These are phyloP conservation scores for Barnettozyma hawaiiensis DNA, from an alignment of 1,139 yeast genomes.

Conservation along the genomic window DNA sequence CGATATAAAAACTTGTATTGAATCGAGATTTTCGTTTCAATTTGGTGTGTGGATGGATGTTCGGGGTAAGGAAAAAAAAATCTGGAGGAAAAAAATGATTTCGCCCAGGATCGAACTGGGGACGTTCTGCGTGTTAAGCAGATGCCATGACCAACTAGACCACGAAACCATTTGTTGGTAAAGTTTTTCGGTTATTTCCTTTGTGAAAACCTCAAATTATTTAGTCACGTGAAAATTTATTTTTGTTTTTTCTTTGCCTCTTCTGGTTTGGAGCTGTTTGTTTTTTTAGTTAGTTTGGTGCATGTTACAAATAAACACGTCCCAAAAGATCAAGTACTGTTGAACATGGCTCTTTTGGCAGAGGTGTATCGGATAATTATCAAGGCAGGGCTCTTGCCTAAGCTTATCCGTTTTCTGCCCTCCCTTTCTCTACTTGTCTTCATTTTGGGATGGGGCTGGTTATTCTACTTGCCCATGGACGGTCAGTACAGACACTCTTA, in stretches of 20 bases:
- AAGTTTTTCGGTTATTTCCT: no score
- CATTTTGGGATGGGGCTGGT: slow-evolving; percentile 59
- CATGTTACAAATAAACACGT: background rate
- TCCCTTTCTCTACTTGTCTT: slow-evolving; percentile 55
- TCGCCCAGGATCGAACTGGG: slow-evolving; percentile 99
- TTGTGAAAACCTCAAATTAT: no score
- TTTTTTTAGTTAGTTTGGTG: background rate
- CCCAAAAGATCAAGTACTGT: background rate
- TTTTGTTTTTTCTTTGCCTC: background rate
- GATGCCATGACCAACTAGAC: slow-evolving; percentile 99
- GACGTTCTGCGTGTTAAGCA: slow-evolving; percentile 99
- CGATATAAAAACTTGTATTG: no score
- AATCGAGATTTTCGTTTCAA: no score
- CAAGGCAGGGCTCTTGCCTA: slow-evolving; percentile 55
- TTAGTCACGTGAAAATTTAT: background rate
- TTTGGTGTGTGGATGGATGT: background rate
- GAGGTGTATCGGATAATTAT: slow-evolving; percentile 47
- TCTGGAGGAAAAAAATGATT: slow-evolving; percentile 58
- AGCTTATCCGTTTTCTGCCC: slow-evolving; percentile 53
- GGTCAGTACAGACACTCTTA: slow-evolving; percentile 83
- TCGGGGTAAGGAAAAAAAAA: slow-evolving; percentile 3
- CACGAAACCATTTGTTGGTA: slow-evolving; percentile 51
- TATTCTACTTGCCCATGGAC: slow-evolving; percentile 61
- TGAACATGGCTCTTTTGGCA: slow-evolving; percentile 51
- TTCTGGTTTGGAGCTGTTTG: background rate